A percentile compares a stretch with the other conserved stretches of the same genome.
These are phyloP conservation scores for Hanseniaspora lachancei DNA, from an alignment of 805 yeast species.

Conservation along the genomic window DNA sequence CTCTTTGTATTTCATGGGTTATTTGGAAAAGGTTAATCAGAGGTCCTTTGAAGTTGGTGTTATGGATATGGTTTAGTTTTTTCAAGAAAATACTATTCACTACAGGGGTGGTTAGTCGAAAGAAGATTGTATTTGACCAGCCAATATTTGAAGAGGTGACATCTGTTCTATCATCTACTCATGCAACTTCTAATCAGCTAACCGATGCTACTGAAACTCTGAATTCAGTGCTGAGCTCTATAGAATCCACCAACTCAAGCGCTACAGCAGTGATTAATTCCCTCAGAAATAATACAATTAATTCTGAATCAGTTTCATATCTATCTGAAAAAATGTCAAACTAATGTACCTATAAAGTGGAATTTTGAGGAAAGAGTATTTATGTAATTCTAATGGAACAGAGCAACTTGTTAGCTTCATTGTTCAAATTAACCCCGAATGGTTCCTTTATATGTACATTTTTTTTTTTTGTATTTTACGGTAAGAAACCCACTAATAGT, in stretches of 20 bases:
- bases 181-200: too few relatives aligned
- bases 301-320: background rate
- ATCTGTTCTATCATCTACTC: background rate
- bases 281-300: background rate
- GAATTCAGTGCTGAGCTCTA: background rate
- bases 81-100: conserved; percentile 27
- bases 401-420: too few relatives aligned
- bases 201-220: background rate
- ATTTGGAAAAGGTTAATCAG: conserved; percentile 27
- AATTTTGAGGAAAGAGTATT: too few relatives aligned
- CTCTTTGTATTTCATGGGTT: conserved; percentile 24
- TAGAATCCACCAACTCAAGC: too few relatives aligned
- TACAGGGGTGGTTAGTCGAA: conserved; percentile 19
- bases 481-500: too few relatives aligned
- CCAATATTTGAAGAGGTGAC: background rate
- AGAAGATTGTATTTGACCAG: background rate
- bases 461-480: too few relatives aligned
- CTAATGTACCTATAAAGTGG: too few relatives aligned
- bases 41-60: conserved; percentile 22
- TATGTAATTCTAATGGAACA: too few relatives aligned
- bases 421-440: too few relatives aligned
- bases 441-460: too few relatives aligned
- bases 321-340: too few relatives aligned
- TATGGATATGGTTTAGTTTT: conserved; percentile 26
- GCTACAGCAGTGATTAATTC: too few relatives aligned